Evolutionary conservation across 2,329 filamentous ascomycete genomes (phyloP).

Genomic region (Westerdykella ornata): DNA sequence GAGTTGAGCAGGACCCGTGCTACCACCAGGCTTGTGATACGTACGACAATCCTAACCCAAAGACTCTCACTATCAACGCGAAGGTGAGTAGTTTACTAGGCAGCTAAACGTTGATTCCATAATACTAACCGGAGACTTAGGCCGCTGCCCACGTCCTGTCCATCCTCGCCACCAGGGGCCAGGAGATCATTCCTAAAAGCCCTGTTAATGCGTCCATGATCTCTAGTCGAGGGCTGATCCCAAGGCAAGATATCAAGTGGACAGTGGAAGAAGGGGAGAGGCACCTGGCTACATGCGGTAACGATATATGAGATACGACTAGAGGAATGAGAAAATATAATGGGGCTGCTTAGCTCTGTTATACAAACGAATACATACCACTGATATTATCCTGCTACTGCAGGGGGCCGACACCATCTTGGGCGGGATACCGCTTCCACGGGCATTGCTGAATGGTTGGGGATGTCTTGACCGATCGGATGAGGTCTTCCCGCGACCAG

Average conservation of each 20-base stretch:
- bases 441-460: too few relatives aligned
- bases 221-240: slow-evolving; percentile 21
- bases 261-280: slow-evolving; percentile 24
- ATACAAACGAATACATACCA: too few relatives aligned
- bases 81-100: slow-evolving; percentile 25
- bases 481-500: too few relatives aligned
- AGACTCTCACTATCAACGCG: slow-evolving; percentile 34
- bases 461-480: too few relatives aligned
- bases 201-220: slow-evolving; percentile 28
- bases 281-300: slow-evolving; percentile 27
- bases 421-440: too few relatives aligned
- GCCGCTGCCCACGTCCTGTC: slow-evolving; percentile 34
- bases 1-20: slow-evolving; percentile 36
- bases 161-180: slow-evolving; percentile 25
- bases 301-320: slow-evolving; percentile 19
- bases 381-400: too few relatives aligned
- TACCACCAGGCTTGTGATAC: slow-evolving; percentile 39
- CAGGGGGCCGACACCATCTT: too few relatives aligned
- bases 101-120: not conserved
- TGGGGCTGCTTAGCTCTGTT: too few relatives aligned
- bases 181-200: slow-evolving; percentile 32
- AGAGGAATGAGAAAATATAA: not conserved
- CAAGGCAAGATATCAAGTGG: slow-evolving; percentile 24
- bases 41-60: slow-evolving; percentile 34
- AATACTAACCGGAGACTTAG: slow-evolving; percentile 10